Base-by-base conservation (phyloP, 148 eudicot genomes). In the Fagopyrum tataricum region DNA sequence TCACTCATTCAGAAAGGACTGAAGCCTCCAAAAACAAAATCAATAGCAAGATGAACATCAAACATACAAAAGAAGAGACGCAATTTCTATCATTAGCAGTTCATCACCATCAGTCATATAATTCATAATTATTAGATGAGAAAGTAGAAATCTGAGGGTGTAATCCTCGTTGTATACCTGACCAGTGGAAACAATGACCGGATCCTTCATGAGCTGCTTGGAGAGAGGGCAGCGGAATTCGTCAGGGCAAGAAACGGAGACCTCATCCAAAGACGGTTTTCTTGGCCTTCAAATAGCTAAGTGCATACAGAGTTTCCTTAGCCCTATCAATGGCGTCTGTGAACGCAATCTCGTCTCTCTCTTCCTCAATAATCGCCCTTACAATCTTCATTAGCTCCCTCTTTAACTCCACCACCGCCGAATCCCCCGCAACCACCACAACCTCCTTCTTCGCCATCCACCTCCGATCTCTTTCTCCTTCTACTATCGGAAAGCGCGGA, bases 181-280 rank as follows among this genome's bases (percentile, higher is more conserved):
- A 42, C 97, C 98, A 53, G 97, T 78, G 71, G 97, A 77, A 53
- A 94, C 72, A 51, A 91, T 73, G 49, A 94, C 98, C 42, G 98
- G 98, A 84, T 94, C 93, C 69, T 70, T 81, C 97, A 94, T 91
- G 52, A 94, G 86, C 42, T 83, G 83, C 52, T 91, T 87, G 6
- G 98, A 94, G 71, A 94, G 87, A 17, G 98, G 97, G 67, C 98
- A 94, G 24, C 84, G 78, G 67, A 87, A 94, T 73, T 87, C 90
- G 44, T 83, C 83, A 5, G 98, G 98, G 59, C 78, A 74, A 31
- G 75, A 67, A 6, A 53, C 13, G 11, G 73, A 39, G 12, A 77
- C 26, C 26, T 66, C 67, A 23, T 17, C 61, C 11, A 78, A 74
- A 58, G 86, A 76, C 26, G 73, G 68, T 37, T 62, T 62, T 62